Evolutionary conservation across 2,329 filamentous ascomycete species (phyloP).

Genomic region (Cercospora sp.): DNA sequence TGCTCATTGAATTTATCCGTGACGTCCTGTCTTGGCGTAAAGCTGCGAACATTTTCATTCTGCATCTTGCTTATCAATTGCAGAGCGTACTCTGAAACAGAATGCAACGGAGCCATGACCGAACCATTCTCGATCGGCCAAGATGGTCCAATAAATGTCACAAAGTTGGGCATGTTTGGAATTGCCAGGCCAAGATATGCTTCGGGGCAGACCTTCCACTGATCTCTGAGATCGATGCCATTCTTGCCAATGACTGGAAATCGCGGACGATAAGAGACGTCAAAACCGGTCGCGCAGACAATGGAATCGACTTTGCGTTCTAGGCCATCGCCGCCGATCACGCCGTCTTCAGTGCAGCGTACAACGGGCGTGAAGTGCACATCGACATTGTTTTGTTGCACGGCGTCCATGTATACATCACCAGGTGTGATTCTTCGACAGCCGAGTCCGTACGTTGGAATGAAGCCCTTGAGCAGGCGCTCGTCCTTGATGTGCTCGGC

Average conservation of each 20-base stretch:
- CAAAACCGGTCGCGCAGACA: slow-evolving; percentile 49
- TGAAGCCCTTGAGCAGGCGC: slow-evolving; percentile 50
- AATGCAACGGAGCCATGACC: slow-evolving; percentile 45
- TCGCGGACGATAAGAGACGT: slow-evolving; percentile 45
- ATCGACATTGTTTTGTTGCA: slow-evolving; percentile 53
- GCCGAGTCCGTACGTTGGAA: slow-evolving; percentile 48
- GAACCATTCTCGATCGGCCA: slow-evolving; percentile 49
- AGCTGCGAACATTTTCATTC: slow-evolving; percentile 46
- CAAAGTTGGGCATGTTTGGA: slow-evolving; percentile 46
- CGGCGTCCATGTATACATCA: slow-evolving; percentile 53
- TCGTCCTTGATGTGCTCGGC: slow-evolving; percentile 54
- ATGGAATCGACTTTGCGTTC: slow-evolving; percentile 47
- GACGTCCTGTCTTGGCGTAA: slow-evolving; percentile 44
- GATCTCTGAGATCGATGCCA: slow-evolving; percentile 43
- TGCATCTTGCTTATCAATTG: slow-evolving; percentile 51
- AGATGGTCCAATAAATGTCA: slow-evolving; percentile 39
- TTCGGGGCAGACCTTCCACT: slow-evolving; percentile 43
- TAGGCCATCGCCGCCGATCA: slow-evolving; percentile 46
- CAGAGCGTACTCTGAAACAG: slow-evolving; percentile 44
- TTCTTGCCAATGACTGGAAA: slow-evolving; percentile 47
- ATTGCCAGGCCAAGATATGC: slow-evolving; percentile 45
- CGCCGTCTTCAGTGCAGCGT: slow-evolving; percentile 49
- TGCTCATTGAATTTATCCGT: slow-evolving; percentile 48
- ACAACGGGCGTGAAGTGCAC: slow-evolving; percentile 52
- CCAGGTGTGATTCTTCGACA: slow-evolving; percentile 52